phyloP scores from a whole-genome alignment of 495 filamentous ascomycete genomes.

The Echria macrotheca region DNA sequence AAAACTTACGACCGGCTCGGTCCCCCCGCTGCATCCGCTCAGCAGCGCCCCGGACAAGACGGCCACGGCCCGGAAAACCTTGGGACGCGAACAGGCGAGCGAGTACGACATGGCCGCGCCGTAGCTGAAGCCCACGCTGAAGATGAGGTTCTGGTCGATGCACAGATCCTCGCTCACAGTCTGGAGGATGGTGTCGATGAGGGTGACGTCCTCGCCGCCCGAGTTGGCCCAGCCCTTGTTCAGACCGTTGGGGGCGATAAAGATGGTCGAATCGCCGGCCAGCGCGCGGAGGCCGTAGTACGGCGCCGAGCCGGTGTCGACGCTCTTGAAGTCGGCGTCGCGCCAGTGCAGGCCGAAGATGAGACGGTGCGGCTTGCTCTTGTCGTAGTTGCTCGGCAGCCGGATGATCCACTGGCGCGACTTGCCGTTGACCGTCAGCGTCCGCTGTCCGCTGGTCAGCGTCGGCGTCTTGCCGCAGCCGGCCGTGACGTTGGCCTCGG shows the following conservation, averaged over 20 bases:
- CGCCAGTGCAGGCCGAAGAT: constrained; percentile 38
- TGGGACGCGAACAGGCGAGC: constrained; percentile 37
- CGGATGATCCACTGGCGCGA: constrained; percentile 31
- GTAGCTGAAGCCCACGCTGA: constrained; percentile 44
- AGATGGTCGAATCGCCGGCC: constrained; percentile 39
- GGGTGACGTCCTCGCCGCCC: constrained; percentile 38
- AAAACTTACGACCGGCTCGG: constrained; percentile 29
- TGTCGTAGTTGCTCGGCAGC: constrained; percentile 36
- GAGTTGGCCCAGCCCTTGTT: constrained; percentile 42
- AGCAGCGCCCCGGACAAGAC: constrained; percentile 26
- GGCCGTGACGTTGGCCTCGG: constrained; percentile 14
- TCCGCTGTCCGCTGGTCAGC: constrained; percentile 25
- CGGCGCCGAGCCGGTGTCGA: constrained; percentile 30
- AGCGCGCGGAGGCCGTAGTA: constrained; percentile 39
- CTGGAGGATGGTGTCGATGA: constrained; percentile 34
- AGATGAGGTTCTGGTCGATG: constrained; percentile 37
- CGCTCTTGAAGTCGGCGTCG: constrained; percentile 26
- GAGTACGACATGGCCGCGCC: constrained; percentile 44
- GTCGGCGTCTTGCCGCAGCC: constrained; percentile 35
- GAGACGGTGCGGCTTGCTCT: constrained; percentile 33
- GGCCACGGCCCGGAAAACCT: constrained; percentile 37
- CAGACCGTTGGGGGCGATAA: constrained; percentile 40
- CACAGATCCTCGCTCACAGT: constrained; percentile 37
- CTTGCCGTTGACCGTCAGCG: constrained; percentile 23
- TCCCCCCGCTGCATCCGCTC: constrained; percentile 33